phyloP scores from a whole-genome alignment of 192 early-diverging fungal species.

The Funneliformis mosseae region DNA sequence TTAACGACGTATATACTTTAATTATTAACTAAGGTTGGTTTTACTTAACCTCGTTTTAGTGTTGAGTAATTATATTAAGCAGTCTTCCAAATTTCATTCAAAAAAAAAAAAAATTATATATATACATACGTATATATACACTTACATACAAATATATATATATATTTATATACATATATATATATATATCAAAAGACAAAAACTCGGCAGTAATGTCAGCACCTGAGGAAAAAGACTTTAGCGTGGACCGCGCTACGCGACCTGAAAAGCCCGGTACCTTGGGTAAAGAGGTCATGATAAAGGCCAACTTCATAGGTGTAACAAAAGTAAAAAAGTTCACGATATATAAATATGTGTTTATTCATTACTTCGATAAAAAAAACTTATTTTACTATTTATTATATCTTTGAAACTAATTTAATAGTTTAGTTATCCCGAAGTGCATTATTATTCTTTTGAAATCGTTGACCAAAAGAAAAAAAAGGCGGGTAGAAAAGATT shows the following conservation, averaged over 20 bases:
- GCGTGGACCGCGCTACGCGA: not conserved
- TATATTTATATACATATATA: not conserved
- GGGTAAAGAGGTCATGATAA: not conserved
- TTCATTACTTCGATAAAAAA: not conserved
- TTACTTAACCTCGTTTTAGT: not conserved
- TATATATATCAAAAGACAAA: not conserved
- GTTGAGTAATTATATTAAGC: not conserved
- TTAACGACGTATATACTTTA: no score
- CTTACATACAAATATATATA: no score
- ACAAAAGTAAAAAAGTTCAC: not conserved
- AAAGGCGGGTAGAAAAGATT: constrained; percentile 4
- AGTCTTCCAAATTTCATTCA: no score
- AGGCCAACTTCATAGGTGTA: not conserved
- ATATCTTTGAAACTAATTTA: not conserved
- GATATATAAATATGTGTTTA: not conserved
- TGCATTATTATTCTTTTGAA: constrained; percentile 7
- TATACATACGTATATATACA: not conserved
- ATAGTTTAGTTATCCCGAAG: constrained; percentile 3
- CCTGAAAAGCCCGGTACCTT: not conserved
- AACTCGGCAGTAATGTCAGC: not conserved
- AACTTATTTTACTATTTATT: not conserved
- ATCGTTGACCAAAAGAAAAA: not conserved
- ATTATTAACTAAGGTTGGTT: no score
- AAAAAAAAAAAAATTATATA: no score
- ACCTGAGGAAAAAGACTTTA: not conserved